Base-by-base conservation (phyloP, 2,329 filamentous ascomycete genomes). In the Calonectria pseudoturangicola region DNA sequence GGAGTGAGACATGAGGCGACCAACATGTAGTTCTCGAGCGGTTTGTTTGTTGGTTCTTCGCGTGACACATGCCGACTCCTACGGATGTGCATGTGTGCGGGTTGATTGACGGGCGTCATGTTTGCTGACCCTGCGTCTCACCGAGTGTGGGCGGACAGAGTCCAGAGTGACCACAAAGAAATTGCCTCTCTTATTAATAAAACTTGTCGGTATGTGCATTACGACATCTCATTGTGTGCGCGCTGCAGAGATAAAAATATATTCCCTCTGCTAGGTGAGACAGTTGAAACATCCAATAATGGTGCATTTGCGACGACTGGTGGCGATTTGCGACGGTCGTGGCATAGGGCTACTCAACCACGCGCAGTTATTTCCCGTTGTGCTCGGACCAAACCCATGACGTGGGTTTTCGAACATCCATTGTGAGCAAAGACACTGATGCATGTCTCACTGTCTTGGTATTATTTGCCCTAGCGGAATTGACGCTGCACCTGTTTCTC, bases 201-300 rank as follows among this genome's bases (percentile, higher is more conserved):
- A 27, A 41, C 66, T 33, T 10, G 27, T 50, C 28, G 25, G n/a
- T 36, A 54, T 51, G 50, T 45, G 16, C 21, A 45, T 39, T 45
- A 18, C 48, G 25, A 4, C 64, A 58, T 41, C 33, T 27, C 15
- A 28, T 41, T 60, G 33, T 3, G 21, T 41, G 33, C 18, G 54
- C 9, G 39, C 18, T 15, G 12, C 27, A 30, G 58, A 18, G 64
- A 66, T 66, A 66, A 66, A 66, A 66, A 66, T 66, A 66, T 66
- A 15, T 28, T 33, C 27, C 25, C 21, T 41, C 25, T 5, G 16
- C 12, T 18, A 25, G 41, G 16, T 12, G 50, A 60, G 36, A 60
- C 54, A 9, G 12, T 39, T 47, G 50, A 43, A 47, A 56, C 64
- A 45, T 21, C 6, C 64, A 56, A 66, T 51, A 54, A 30, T 39